Evolutionary conservation across 2,329 filamentous ascomycete genomes (phyloP), one percentile per base, ranked within the genome.

Genomic region (Aschersonia sp.): DNA sequence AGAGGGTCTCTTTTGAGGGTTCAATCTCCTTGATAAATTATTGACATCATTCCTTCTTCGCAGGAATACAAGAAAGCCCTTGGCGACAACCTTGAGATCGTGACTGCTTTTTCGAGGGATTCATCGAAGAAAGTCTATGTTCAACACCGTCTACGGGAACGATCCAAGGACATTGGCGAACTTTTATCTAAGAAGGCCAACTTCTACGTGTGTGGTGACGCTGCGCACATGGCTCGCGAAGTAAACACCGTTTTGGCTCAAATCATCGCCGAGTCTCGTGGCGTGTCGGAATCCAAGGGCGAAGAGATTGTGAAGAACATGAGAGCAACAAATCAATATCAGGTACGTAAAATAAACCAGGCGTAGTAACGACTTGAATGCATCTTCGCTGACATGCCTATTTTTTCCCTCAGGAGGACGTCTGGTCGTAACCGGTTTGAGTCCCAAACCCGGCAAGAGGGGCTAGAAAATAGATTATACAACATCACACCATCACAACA

Each of bases 281-380:
- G 84, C 45, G 75, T 97, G 49, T 74, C 87, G 2, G 83, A 90
- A 58, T 73, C 83, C 53, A 95, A 95, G 75, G 92, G 80, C 11
- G 92, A 98, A 68, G 90, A 97, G 61, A 82, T 95, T 59, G 88
- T 98, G 51, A 98, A 97, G 78, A 83, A 83, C 58, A 95, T 98
- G 90, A 83, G 92, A 60, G 83, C 85, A 55, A 81, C 84, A 54
- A 95, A 94, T 66, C 87, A 92, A 66, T 98, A 98, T 73, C 94
- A 98, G 76, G 92, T 82, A 77, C 51, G 71, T 67, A 10, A 42
- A 41, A 37, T 22, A 6, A 37, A 2, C 10, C 22, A 7, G 10
- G 7, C n/a, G 10, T 14, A 30, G 14, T 32, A 14, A 22, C 22
- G 22, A 22, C 2, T 22, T 22, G 22, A 22, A 45, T 12, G 42